phyloP scores from a whole-genome alignment of 371 early-diverging fungal genomes.

The Saksenaea oblongispora region DNA sequence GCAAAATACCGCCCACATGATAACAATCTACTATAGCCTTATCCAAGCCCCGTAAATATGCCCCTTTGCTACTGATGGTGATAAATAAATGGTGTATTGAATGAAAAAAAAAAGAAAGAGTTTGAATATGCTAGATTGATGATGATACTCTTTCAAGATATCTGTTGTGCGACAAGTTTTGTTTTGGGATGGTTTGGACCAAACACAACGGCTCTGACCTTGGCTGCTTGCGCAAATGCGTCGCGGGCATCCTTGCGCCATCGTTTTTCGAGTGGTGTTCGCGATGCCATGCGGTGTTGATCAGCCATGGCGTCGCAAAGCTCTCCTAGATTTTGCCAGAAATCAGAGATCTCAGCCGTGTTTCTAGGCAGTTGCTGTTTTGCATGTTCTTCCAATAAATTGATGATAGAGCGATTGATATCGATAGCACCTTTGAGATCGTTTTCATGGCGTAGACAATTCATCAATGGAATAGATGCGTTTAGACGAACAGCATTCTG shows the following conservation, averaged over 20 bases:
- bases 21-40: background rate
- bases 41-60: background rate
- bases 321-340: conserved; percentile 63
- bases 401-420: conserved; percentile 53
- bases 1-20: background rate
- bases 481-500: conserved; percentile 51
- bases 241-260: conserved; percentile 51
- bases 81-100: background rate
- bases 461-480: conserved; percentile 59
- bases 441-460: conserved; percentile 47
- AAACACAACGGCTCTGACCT: conserved; percentile 44
- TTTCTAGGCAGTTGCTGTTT: conserved; percentile 47
- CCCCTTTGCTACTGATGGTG: background rate
- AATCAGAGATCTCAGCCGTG: conserved; percentile 64
- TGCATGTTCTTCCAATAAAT: conserved; percentile 35
- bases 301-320: conserved; percentile 49
- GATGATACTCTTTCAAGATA: background rate
- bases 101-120: background rate
- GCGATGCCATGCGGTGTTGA: conserved; percentile 26
- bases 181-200: conserved; percentile 57
- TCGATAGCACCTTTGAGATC: conserved; percentile 59
- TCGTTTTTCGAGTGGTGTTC: conserved; percentile 29
- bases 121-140: background rate
- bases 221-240: conserved; percentile 48
- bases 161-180: conserved; percentile 11